Evolutionary conservation across 2,329 filamentous ascomycete species (phyloP).

Genomic region (Calonectria pauciramosa): DNA sequence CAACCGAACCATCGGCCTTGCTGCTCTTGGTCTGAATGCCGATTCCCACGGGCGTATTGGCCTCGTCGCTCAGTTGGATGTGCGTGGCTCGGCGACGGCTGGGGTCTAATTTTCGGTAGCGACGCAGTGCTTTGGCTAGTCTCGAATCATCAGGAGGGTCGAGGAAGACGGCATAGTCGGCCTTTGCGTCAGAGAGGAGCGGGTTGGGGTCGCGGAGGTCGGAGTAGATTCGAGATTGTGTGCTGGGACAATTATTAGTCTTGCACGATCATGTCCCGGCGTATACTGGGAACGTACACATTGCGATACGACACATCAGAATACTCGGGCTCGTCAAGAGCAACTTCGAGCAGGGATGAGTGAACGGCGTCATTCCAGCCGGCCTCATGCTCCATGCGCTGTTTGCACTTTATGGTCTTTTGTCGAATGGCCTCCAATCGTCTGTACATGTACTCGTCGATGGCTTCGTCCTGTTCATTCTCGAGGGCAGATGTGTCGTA

Average conservation of each 20-base stretch:
- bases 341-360: slow-evolving; percentile 11
- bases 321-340: background rate
- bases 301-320: slow-evolving; percentile 1
- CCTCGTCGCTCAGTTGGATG: background rate
- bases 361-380: slow-evolving; percentile 23
- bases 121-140: background rate
- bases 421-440: slow-evolving; percentile 12
- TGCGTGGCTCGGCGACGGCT: background rate
- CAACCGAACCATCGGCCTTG: background rate
- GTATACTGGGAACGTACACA: background rate
- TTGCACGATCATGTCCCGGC: too few relatives aligned
- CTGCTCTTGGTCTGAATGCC: slow-evolving; percentile 1
- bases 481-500: slow-evolving; percentile 3
- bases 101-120: background rate
- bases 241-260: background rate
- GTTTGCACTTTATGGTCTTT: slow-evolving; percentile 9
- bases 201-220: slow-evolving; percentile 4
- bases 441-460: slow-evolving; percentile 22
- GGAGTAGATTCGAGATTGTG: background rate
- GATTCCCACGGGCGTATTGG: background rate
- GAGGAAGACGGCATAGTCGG: slow-evolving; percentile 2
- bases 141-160: background rate
- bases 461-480: background rate
- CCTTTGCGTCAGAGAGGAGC: background rate
- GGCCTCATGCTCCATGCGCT: slow-evolving; percentile 15